Conservation (phyloP, 352 stramenopile species). For the Elongisporangium prolatum region DNA sequence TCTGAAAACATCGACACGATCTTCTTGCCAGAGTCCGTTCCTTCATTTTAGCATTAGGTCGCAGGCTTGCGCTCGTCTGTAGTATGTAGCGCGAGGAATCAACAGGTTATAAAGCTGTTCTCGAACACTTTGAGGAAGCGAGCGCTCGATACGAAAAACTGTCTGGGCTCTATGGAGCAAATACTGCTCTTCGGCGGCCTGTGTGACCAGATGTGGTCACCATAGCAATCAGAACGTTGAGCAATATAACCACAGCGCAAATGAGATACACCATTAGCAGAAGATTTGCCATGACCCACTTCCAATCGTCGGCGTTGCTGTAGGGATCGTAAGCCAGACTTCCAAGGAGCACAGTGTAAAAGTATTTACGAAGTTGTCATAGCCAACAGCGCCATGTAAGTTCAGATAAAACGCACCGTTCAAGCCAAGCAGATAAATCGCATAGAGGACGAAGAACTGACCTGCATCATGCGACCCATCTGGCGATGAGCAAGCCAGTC, state of each 20-base stretch:
- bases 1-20: too few relatives aligned
- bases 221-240: conserved; percentile 37
- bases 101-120: too few relatives aligned
- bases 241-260: conserved; percentile 18
- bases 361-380: neutral
- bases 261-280: conserved; percentile 16
- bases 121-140: conserved; percentile 1
- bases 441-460: neutral
- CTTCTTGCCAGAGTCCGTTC: too few relatives aligned
- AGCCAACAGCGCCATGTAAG: neutral
- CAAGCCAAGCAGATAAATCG: neutral
- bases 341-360: neutral
- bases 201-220: conserved; percentile 17
- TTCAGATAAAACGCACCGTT: neutral
- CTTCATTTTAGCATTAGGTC: too few relatives aligned
- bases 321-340: neutral
- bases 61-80: too few relatives aligned
- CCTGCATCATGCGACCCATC: neutral
- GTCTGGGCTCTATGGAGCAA: too few relatives aligned
- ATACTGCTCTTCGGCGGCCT: too few relatives aligned
- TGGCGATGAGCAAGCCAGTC: neutral
- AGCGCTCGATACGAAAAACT: conserved; percentile 10
- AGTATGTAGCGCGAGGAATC: too few relatives aligned
- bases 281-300: conserved; percentile 10
- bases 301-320: conserved; percentile 1